Evolutionary conservation across 2,329 filamentous ascomycete genomes (phyloP).

Genomic region (Diaporthe helianthi): DNA sequence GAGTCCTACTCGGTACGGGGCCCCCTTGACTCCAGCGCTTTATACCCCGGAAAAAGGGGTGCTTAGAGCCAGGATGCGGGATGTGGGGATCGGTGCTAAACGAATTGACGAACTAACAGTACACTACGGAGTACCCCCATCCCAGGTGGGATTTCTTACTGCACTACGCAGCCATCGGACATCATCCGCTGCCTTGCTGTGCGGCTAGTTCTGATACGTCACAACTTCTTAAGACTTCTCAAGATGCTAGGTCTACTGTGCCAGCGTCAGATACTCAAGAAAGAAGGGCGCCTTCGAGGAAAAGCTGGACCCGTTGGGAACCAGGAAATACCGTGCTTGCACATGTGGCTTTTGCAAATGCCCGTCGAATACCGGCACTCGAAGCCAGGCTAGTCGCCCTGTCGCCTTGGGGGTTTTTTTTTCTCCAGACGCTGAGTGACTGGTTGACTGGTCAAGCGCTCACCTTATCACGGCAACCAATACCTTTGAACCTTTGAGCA

Average conservation of each 20-base stretch:
- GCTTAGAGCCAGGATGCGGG: slow-evolving; percentile 3
- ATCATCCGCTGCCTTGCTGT: slow-evolving; percentile 22
- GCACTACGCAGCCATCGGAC: slow-evolving; percentile 15
- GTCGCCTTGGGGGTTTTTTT: not conserved
- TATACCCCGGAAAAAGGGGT: slow-evolving; percentile 15
- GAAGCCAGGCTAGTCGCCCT: not conserved
- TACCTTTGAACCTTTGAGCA: no score
- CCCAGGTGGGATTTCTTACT: not conserved
- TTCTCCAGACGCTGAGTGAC: not conserved
- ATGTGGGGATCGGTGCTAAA: slow-evolving; percentile 18
- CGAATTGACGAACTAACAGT: slow-evolving; percentile 9
- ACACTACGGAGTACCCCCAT: no score
- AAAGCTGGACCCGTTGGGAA: slow-evolving; percentile 1
- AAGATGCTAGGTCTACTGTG: not conserved
- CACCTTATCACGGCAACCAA: not conserved
- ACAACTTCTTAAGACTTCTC: no score
- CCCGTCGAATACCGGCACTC: slow-evolving; percentile 1
- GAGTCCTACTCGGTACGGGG: not conserved
- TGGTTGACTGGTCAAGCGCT: not conserved
- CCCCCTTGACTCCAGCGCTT: not conserved
- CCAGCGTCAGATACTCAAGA: slow-evolving; percentile 13
- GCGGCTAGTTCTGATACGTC: slow-evolving; percentile 22
- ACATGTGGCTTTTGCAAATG: not conserved
- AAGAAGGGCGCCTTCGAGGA: not conserved
- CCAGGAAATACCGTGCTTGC: slow-evolving; percentile 1